Evolutionary conservation across 1,284 basidiomycete genomes (phyloP), one percentile per base, ranked within the genome.

Genomic region (Cystobasidium pallidum): DNA sequence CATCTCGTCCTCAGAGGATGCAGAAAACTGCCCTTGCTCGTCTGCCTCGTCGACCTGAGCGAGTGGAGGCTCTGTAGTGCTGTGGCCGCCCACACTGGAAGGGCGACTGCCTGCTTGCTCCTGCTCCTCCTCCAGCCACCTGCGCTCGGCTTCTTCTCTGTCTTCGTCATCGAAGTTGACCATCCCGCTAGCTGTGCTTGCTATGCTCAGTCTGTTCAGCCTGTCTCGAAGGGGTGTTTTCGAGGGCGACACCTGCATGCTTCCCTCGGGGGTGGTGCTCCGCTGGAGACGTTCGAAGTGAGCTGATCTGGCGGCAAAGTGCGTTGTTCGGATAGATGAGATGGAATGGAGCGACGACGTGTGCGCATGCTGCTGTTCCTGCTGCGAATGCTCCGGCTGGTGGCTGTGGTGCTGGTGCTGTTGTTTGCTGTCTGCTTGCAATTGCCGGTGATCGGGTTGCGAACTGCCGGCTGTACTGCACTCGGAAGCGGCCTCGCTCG

Each of bases 151-250:
- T 45, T 71, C 68, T 39, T 59, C 47, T 21, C 55, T 54, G 30
- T 71, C 68, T 21, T 52, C 68, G 32, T 71, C 68, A 30, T 57
- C 68, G 39, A 71, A 71, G 34, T 51, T 58, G 24, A 71, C 55
- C 68, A 71, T 71, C 7, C 68, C 68, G 57, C 68, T 71, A 21
- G 68, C 68, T 55, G 61, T 64, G 43, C 68, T 71, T n/a, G 61
- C 68, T 26, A 59, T 45, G n/a, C 54, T 59, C 51, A 66, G 21
- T 39, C 64, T 49, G 28, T 57, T 66, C 45, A 71, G 17, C 13
- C 68, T 41, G 28, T 71, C 68, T 47, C 52, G 24, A 15, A 59
- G 34, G 10, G 68, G 68, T 34, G 68, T 71, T 47, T 71, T 71
- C 30, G 57, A 62, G 7, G 68, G 68, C 13, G 54, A 59, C 17